A percentile compares a stretch with the other conserved stretches of the same genome.
These are phyloP conservation scores for Rusavskia elegans DNA, from an alignment of 495 filamentous ascomycete genomes.

Conservation along the genomic window DNA sequence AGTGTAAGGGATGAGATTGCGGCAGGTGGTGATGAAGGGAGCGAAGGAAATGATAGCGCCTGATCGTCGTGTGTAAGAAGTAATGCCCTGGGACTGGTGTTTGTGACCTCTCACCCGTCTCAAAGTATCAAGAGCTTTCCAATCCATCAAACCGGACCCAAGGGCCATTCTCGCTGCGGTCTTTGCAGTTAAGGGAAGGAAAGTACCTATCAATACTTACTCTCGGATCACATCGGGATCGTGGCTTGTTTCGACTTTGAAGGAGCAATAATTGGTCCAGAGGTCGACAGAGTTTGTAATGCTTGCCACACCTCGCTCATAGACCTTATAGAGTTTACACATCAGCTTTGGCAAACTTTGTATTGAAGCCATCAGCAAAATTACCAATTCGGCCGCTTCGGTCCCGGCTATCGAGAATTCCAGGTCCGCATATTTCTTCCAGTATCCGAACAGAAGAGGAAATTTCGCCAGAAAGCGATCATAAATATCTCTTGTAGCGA, in stretches of 20 bases:
- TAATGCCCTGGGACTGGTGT: constrained; percentile 27
- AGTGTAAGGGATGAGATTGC: constrained; percentile 10
- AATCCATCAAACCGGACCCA: constrained; percentile 22
- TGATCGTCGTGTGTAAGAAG: constrained; percentile 44
- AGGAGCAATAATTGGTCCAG: constrained; percentile 92
- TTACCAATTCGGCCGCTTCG: constrained; percentile 94
- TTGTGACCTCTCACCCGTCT: constrained; percentile 37
- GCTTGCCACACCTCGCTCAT: constrained; percentile 87
- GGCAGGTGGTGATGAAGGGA: constrained; percentile 11
- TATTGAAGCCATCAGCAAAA: constrained; percentile 3
- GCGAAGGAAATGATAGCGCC: constrained; percentile 31
- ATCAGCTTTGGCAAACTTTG: not conserved
- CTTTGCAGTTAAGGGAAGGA: constrained; percentile 49
- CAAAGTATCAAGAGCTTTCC: constrained; percentile 18
- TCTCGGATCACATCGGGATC: constrained; percentile 93
- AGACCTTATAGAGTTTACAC: constrained; percentile 43
- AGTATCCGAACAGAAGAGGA: constrained; percentile 91
- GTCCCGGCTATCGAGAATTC: constrained; percentile 95
- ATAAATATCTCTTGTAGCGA: constrained; percentile 66
- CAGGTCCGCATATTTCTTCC: constrained; percentile 98
- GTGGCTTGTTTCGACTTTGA: constrained; percentile 95
- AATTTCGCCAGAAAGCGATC: constrained; percentile 93
- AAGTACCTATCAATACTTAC: constrained; percentile 71
- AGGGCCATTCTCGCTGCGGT: constrained; percentile 19
- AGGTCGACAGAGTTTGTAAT: constrained; percentile 87